Evolutionary conservation across 2,329 filamentous ascomycete species (phyloP), one percentile per base, ranked within the genome.

Genomic region (Stemphylium vesicarium): DNA sequence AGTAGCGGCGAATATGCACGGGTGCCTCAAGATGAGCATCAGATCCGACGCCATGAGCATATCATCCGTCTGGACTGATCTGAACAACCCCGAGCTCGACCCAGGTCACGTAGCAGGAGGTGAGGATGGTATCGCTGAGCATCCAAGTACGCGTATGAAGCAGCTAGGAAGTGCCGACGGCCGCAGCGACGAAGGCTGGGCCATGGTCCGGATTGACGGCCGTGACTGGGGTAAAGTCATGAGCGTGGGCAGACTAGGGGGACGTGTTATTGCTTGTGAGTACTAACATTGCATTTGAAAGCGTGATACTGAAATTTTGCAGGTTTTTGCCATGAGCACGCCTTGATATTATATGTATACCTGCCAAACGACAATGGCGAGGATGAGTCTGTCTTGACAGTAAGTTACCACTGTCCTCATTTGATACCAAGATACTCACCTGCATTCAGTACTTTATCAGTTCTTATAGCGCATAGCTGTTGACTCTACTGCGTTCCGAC

Each of bases 211-310:
- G 48, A 92, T 98, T 20, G 95, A 98, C 77, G 95, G 92, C 31
- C 89, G 87, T 73, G 95, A 99, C 73, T 98, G 95, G 94, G 92
- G 92, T 29, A 87, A 86, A 63, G 94, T 98, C n/a, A 81, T 99
- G 63, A 96, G 92, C 74, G 93, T 98, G 11, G 94, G 94, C 1
- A 83, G 93, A 45, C 79, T 98, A 26, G 94, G 95, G 65, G 94
- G 92, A 0, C 84, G 92, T 63, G 94, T 98, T 46, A 95, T 98
- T 79, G 95, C 93, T 52, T 97, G 93, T 88, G 60, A 78, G 84
- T 68, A 10, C 6, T 31, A 12, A 4, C 7, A 47, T 18, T 16
- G 18, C 16, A 1, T 12, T 7, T 4, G 22, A 22, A 33, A 41
- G 12, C 48, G 10, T 22, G 41, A 36, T 39, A 38, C 52, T 71